Evolutionary conservation across 2,329 filamentous ascomycete species (phyloP).

Genomic region (Xylogone sp.): DNA sequence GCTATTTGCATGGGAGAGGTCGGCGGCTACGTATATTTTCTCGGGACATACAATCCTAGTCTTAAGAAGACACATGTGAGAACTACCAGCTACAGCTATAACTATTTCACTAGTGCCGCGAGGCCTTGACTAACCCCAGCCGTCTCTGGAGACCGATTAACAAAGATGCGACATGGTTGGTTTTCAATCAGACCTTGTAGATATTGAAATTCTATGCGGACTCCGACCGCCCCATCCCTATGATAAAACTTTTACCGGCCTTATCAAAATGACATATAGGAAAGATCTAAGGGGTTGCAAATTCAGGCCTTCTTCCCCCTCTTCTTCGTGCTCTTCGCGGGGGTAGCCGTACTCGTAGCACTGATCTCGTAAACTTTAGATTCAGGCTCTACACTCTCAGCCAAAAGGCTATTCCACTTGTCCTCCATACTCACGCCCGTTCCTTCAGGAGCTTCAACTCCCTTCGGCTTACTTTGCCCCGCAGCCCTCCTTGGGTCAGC

Average conservation of each 20-base stretch:
- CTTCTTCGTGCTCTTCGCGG: constrained; percentile 17
- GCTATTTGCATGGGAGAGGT: too few species aligned
- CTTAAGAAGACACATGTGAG: too few species aligned
- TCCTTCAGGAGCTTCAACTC: constrained; percentile 7
- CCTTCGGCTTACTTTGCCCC: constrained; percentile 19
- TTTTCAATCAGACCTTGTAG: too few species aligned
- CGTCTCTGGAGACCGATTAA: too few species aligned
- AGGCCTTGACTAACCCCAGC: too few species aligned
- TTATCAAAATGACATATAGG: neutral
- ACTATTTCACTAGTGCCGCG: too few species aligned
- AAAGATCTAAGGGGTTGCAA: neutral
- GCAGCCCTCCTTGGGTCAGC: constrained; percentile 56
- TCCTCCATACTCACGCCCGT: constrained; percentile 22
- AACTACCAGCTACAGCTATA: too few species aligned
- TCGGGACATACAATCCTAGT: neutral
- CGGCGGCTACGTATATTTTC: too few species aligned
- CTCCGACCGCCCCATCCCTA: constrained; percentile 23
- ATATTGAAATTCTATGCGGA: neutral
- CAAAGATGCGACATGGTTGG: too few species aligned
- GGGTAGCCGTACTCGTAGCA: constrained; percentile 6
- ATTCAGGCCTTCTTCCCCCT: constrained; percentile 22
- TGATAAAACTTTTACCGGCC: constrained; percentile 30
- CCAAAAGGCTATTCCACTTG: constrained; percentile 25
- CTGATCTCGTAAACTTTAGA: constrained; percentile 3
- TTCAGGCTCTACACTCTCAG: constrained; percentile 20